These are phyloP conservation scores for Fusarium cicatricum DNA, from an alignment of 2,329 filamentous ascomycete genomes.

Conservation along the genomic window DNA sequence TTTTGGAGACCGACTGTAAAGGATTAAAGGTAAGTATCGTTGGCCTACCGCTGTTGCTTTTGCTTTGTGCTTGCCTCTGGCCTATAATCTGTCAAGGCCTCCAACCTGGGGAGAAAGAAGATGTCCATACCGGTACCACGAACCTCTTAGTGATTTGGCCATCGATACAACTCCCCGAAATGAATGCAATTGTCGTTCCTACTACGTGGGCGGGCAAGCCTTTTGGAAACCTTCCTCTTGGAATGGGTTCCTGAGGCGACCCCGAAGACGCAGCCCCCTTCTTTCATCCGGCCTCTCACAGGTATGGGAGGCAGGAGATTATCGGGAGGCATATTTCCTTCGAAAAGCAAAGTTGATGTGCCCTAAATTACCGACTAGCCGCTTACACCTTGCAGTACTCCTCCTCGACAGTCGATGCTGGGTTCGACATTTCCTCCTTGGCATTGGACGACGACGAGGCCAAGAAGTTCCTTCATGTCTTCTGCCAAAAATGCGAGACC, in stretches of 20 bases:
- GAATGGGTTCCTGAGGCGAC: conserved; percentile 52
- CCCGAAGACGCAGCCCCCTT: conserved; percentile 47
- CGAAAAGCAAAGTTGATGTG: conserved; percentile 6
- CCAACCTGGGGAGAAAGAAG: conserved; percentile 63
- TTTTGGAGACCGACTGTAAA: conserved; percentile 72
- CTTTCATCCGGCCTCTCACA: conserved; percentile 58
- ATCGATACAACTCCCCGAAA: conserved; percentile 77
- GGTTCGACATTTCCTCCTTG: conserved; percentile 42
- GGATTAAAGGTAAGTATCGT: conserved; percentile 48
- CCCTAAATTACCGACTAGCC: conserved; percentile 13
- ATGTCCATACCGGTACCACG: conserved; percentile 60
- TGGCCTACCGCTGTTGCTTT: conserved; percentile 21
- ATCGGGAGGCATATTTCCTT: conserved; percentile 56
- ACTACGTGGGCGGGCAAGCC: conserved; percentile 33
- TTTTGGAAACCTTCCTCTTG: conserved; percentile 49
- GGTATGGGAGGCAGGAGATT: conserved; percentile 59
- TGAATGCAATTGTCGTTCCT: conserved; percentile 46
- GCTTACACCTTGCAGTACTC: conserved; percentile 51
- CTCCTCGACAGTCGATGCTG: conserved; percentile 42
- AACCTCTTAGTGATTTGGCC: conserved; percentile 62
- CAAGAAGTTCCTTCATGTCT: conserved; percentile 50
- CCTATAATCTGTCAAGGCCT: conserved; percentile 4
- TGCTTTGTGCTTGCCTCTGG: conserved; percentile 8
- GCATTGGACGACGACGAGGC: conserved; percentile 38
- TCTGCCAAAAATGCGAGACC: conserved; percentile 55